A percentile compares a stretch with the other conserved stretches of the same genome.
phyloP scores from a whole-genome alignment of 2,329 filamentous ascomycete species.

The Phaeosphaeriaceae sp. region DNA sequence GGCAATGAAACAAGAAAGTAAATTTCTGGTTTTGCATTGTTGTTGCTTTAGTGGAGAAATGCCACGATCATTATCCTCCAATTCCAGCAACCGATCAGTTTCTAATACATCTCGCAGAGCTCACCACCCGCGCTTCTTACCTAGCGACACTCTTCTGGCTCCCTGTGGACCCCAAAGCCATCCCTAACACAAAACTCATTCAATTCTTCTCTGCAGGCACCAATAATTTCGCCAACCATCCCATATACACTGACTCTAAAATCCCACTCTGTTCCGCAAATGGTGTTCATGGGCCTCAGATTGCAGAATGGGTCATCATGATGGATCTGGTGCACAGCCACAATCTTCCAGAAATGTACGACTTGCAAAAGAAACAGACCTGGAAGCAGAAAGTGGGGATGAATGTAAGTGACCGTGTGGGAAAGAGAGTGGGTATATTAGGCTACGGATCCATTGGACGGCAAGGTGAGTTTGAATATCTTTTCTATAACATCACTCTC shows the following conservation, averaged over 20 bases:
- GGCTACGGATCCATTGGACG: slow-evolving; percentile 69
- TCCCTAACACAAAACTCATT: slow-evolving; percentile 56
- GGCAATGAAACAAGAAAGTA: neutral
- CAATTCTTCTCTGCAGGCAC: slow-evolving; percentile 65
- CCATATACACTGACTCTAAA: slow-evolving; percentile 59
- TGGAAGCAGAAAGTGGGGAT: slow-evolving; percentile 55
- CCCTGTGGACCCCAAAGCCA: slow-evolving; percentile 45
- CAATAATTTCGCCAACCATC: slow-evolving; percentile 60
- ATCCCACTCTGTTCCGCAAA: slow-evolving; percentile 62
- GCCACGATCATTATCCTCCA: slow-evolving; percentile 19
- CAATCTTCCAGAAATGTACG: slow-evolving; percentile 60
- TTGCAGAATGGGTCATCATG: slow-evolving; percentile 71
- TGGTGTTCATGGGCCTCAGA: slow-evolving; percentile 68
- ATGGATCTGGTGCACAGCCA: slow-evolving; percentile 66
- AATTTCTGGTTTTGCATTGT: too few relatives aligned
- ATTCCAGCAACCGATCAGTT: neutral
- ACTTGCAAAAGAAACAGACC: slow-evolving; percentile 62
- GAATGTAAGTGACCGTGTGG: slow-evolving; percentile 61
- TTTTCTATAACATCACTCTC: neutral
- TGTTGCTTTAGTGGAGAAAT: too few relatives aligned
- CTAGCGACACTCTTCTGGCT: slow-evolving; percentile 57
- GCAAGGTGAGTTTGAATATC: slow-evolving; percentile 55
- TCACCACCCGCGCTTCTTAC: slow-evolving; percentile 53
- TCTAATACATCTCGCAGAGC: slow-evolving; percentile 29
- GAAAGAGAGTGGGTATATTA: slow-evolving; percentile 64